phyloP scores from a whole-genome alignment of 2,329 filamentous ascomycete species.

The Didymella arachidicola region DNA sequence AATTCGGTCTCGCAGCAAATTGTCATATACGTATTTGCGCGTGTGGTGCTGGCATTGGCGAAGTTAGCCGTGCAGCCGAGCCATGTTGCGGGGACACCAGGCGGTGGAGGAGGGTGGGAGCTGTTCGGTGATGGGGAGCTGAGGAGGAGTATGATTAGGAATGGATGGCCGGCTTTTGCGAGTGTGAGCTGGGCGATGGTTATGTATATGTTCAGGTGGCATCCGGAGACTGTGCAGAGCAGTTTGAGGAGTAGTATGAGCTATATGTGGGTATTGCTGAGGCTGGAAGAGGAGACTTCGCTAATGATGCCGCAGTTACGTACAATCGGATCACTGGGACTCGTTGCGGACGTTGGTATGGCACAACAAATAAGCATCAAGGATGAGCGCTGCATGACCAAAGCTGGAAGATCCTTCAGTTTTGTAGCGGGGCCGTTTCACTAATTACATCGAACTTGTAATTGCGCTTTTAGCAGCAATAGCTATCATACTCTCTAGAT shows the following conservation, averaged over 20 bases:
- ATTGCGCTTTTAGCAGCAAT: no score
- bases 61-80: slow-evolving; percentile 77
- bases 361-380: slow-evolving; percentile 71
- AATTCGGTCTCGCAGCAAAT: slow-evolving; percentile 94
- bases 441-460: no score
- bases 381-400: no score
- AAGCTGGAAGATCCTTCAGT: no score
- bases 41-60: slow-evolving; percentile 84
- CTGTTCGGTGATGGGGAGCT: slow-evolving; percentile 50
- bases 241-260: slow-evolving; percentile 95
- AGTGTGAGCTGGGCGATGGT: slow-evolving; percentile 89
- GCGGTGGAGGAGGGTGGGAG: slow-evolving; percentile 46
- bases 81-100: slow-evolving; percentile 49
- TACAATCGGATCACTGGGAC: slow-evolving; percentile 89
- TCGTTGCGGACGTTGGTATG: slow-evolving; percentile 82
- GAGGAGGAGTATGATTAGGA: slow-evolving; percentile 54
- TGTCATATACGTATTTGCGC: slow-evolving; percentile 95
- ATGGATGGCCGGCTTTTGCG: slow-evolving; percentile 93
- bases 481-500: no score
- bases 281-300: not conserved
- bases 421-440: no score
- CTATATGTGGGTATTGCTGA: slow-evolving; percentile 77
- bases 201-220: slow-evolving; percentile 93
- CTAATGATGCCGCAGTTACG: slow-evolving; percentile 61
- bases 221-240: slow-evolving; percentile 89